Evolutionary conservation across 2,329 filamentous ascomycete species (phyloP).

Genomic region (Exophiala alcalophila): DNA sequence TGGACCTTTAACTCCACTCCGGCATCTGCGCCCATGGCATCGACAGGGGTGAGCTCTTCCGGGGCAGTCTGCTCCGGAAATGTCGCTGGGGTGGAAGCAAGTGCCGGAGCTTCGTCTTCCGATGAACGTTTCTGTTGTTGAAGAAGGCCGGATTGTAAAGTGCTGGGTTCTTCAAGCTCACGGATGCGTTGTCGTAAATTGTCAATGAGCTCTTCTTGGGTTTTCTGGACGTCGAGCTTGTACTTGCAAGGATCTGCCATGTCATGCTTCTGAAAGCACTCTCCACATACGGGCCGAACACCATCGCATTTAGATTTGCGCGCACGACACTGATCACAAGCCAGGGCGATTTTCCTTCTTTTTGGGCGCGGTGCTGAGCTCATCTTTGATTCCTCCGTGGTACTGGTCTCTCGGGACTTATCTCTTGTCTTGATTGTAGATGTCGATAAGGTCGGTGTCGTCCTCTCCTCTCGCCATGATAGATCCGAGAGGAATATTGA

Average conservation of each 20-base stretch:
- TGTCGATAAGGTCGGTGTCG: no score
- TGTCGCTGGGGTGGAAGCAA: no score
- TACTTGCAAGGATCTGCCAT: constrained; percentile 40
- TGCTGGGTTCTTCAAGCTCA: constrained; percentile 35
- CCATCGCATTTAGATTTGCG: constrained; percentile 46
- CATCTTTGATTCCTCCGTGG: no score
- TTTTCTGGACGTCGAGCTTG: constrained; percentile 38
- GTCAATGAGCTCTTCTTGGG: constrained; percentile 37
- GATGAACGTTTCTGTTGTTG: no score
- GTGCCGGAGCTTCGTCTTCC: no score
- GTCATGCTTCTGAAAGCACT: constrained; percentile 39
- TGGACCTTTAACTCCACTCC: constrained; percentile 32
- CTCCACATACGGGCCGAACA: constrained; percentile 46
- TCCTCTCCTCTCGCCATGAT: no score
- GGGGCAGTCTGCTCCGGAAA: not conserved
- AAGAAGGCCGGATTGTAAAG: no score
- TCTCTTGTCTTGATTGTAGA: not conserved
- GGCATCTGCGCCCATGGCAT: constrained; percentile 41
- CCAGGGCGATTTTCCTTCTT: constrained; percentile 36
- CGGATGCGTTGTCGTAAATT: constrained; percentile 33
- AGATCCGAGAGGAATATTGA: no score
- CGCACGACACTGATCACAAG: constrained; percentile 44
- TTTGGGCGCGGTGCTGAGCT: no score
- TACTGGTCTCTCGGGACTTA: no score
- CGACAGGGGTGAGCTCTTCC: constrained; percentile 15